A percentile compares a stretch with the other conserved stretches of the same genome.
phyloP scores from a whole-genome alignment of 768 basidiomycete genomes.

The Hirschioporus abietinus region DNA sequence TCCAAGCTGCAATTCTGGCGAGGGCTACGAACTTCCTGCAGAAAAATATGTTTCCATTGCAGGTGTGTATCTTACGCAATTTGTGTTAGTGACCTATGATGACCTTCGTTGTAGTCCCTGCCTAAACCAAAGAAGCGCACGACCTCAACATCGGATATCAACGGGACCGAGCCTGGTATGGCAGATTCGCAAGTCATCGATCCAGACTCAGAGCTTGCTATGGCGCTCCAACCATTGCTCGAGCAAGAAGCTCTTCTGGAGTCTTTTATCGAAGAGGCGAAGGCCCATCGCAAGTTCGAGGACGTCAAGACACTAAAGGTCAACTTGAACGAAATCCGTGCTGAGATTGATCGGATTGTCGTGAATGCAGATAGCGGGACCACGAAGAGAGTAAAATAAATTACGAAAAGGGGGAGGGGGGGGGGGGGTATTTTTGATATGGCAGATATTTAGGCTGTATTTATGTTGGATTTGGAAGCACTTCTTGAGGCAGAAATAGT shows the following conservation, averaged over 20 bases:
- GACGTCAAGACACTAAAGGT: constrained; percentile 81
- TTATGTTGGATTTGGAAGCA: background rate
- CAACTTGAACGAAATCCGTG: constrained; percentile 77
- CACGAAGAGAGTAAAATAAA: constrained; percentile 3
- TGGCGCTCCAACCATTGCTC: constrained; percentile 76
- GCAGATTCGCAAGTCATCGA: constrained; percentile 34
- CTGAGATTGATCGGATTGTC: constrained; percentile 72
- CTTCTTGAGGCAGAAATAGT: background rate
- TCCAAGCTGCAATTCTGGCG: constrained; percentile 76
- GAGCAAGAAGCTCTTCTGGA: constrained; percentile 94
- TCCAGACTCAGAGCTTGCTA: constrained; percentile 65
- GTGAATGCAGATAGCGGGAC: constrained; percentile 23
- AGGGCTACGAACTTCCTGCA: constrained; percentile 79
- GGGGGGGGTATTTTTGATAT: no score
- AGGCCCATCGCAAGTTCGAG: constrained; percentile 88
- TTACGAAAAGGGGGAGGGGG: no score
- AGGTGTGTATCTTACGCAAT: constrained; percentile 36
- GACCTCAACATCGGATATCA: constrained; percentile 11
- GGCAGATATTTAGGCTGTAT: background rate
- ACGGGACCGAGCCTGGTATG: constrained; percentile 9
- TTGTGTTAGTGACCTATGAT: background rate
- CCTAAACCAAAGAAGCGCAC: constrained; percentile 42
- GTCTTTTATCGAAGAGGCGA: constrained; percentile 86
- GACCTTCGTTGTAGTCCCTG: constrained; percentile 28
- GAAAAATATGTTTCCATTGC: constrained; percentile 85